Conservation (phyloP, 495 filamentous ascomycete genomes). For the Aspergillus indologenus region DNA sequence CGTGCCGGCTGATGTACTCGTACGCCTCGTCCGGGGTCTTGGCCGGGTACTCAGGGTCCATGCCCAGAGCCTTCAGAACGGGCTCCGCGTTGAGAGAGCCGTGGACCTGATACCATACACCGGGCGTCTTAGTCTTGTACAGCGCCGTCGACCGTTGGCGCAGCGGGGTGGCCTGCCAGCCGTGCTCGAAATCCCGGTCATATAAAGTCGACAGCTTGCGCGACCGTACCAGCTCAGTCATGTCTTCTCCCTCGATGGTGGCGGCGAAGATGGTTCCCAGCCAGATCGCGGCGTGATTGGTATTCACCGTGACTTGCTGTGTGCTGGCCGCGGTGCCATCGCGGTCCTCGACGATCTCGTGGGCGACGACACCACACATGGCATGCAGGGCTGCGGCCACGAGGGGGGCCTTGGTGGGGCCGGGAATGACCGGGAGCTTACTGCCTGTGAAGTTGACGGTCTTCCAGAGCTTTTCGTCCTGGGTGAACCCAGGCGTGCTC, state of each 20-base stretch:
- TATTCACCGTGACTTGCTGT: conserved; percentile 21
- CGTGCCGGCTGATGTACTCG: conserved; percentile 26
- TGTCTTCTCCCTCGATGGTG: conserved; percentile 20
- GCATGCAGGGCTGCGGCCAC: conserved; percentile 29
- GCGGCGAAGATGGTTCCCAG: conserved; percentile 24
- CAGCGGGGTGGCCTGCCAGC: conserved; percentile 17
- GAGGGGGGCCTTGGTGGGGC: conserved; percentile 27
- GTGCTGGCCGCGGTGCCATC: conserved; percentile 16
- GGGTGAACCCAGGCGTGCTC: conserved; percentile 25
- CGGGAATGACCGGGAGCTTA: conserved; percentile 25
- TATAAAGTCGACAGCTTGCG: conserved; percentile 17
- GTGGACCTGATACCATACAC: conserved; percentile 35
- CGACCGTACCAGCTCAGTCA: conserved; percentile 12
- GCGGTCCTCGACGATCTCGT: conserved; percentile 28
- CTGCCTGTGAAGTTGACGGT: conserved; percentile 28
- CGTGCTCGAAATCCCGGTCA: conserved; percentile 23
- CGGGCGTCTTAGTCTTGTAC: conserved; percentile 25
- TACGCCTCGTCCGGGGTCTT: conserved; percentile 14
- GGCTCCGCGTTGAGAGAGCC: conserved; percentile 27
- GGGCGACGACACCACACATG: conserved; percentile 27
- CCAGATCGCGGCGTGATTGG: conserved; percentile 32
- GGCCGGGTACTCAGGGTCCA: conserved; percentile 19
- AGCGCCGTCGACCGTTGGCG: conserved; percentile 25
- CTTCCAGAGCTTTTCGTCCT: conserved; percentile 23
- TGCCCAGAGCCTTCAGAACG: conserved; percentile 25